Evolutionary conservation across 345 rosid species (phyloP).

Genomic region (Cochlearia excelsa): DNA sequence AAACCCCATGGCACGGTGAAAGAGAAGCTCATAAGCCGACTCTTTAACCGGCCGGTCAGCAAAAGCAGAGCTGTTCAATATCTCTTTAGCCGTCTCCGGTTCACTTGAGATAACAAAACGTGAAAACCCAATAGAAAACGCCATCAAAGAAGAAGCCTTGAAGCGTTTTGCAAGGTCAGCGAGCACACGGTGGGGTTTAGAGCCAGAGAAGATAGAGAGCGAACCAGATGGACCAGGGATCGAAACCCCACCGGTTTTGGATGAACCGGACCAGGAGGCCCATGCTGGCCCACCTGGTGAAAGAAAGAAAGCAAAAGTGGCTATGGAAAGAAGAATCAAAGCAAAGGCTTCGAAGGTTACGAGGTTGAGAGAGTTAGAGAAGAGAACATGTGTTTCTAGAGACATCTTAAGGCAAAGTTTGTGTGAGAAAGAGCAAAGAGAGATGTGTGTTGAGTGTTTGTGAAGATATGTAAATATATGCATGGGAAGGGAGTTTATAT

Average conservation of each 20-base stretch:
- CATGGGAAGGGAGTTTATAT: constrained; percentile 37
- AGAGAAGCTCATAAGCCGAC: constrained; percentile 78
- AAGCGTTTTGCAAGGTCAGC: constrained; percentile 38
- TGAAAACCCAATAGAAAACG: constrained; percentile 74
- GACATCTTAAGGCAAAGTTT: constrained; percentile 33
- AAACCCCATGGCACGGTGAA: constrained; percentile 84
- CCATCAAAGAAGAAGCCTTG: constrained; percentile 55
- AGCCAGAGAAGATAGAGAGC: constrained; percentile 40
- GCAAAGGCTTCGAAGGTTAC: constrained; percentile 37
- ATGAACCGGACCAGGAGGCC: constrained; percentile 36
- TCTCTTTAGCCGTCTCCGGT: constrained; percentile 72
- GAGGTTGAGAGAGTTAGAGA: constrained; percentile 21
- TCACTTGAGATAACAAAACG: constrained; percentile 67
- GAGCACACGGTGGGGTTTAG: constrained; percentile 58
- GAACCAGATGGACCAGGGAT: constrained; percentile 68
- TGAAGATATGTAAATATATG: constrained; percentile 10
- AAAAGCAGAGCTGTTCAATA: constrained; percentile 68
- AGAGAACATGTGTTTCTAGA: constrained; percentile 28
- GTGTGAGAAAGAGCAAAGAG: not conserved
- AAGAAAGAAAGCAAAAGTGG: constrained; percentile 41
- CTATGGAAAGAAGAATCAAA: constrained; percentile 34
- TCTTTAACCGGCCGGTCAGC: constrained; percentile 84
- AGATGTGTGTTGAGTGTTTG: not conserved
- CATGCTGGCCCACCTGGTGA: constrained; percentile 73
- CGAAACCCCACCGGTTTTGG: constrained; percentile 23